Evolutionary conservation across 1,284 basidiomycete species (phyloP), one percentile per base, ranked within the genome.

Genomic region (Amylostereum areolatum): DNA sequence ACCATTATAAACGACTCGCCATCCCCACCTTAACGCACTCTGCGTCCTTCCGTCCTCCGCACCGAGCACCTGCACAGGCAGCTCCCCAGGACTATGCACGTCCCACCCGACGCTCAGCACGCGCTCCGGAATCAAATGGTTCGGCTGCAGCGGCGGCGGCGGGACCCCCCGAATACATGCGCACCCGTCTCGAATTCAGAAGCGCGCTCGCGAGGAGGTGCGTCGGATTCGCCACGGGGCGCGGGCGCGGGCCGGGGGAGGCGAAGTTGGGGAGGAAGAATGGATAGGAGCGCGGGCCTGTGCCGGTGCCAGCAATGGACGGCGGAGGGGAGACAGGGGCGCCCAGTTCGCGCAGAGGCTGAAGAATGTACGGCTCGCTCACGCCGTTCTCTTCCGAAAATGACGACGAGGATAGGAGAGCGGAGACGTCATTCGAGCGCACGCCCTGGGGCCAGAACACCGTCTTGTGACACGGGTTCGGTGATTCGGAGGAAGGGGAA

Each of bases 1-100:
- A 3, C 45, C 47, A 31, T 52, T 50, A 52, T 55, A 57, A 4
- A 54, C 50, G 31, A 56, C 46, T 2, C 50, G 42, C 54, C 55
- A 57, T 36, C 55, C 43, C 55, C 55, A 54, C 44, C 49, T 47
- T 32, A 57, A 48, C 32, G 52, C 37, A 31, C 55, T 57, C 39
- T 29, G 27, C 47, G 39, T 2, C 53, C 30, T 32, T 27, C 41
- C 5, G 39, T 31, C 25, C 12, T 32, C 35, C 40, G 35, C 33
- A 18, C 18, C 18, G 18, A 18, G 18, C 18, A 18, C 18, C 18
- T 18, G 18, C 18, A 18, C 18, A 18, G 18, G 18, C 18, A 18
- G 18, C 18, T 18, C 18, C 18, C 18, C 18, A 18, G 18, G 18
- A 18, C 18, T 18, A 49, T 11, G 45, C 45, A 50, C 49, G 29